Conservation (phyloP, 371 early-diverging fungal genomes). For the Chytridium lagenaria region DNA sequence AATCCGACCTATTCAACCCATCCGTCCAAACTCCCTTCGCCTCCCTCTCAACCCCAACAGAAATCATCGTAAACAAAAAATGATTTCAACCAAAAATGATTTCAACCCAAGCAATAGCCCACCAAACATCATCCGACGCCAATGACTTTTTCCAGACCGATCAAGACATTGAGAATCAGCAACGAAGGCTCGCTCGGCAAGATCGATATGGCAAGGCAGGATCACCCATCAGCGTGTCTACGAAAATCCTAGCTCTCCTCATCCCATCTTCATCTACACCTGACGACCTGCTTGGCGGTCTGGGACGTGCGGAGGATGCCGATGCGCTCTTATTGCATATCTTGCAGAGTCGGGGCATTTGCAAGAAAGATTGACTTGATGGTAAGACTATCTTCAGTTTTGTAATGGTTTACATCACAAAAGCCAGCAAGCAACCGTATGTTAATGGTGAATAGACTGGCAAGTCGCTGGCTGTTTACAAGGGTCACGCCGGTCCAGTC, state of each 20-base stretch:
- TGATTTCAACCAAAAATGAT: too few species aligned
- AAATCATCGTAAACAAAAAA: too few species aligned
- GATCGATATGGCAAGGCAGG: slow-evolving; percentile 47
- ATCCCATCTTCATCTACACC: slow-evolving; percentile 14
- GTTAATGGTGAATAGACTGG: slow-evolving; percentile 58
- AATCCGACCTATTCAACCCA: too few species aligned
- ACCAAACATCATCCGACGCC: slow-evolving; percentile 52
- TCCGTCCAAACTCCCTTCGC: too few species aligned
- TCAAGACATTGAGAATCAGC: slow-evolving; percentile 66
- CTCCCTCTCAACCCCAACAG: too few species aligned
- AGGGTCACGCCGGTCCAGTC: slow-evolving; percentile 85
- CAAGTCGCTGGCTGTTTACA: slow-evolving; percentile 64
- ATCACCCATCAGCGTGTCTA: slow-evolving; percentile 62
- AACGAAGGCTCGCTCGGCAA: slow-evolving; percentile 66
- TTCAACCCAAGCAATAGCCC: too few species aligned
- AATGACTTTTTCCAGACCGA: slow-evolving; percentile 82
- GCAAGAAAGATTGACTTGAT: slow-evolving; percentile 61
- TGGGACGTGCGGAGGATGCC: slow-evolving; percentile 3
- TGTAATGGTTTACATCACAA: not conserved
- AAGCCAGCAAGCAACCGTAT: too few species aligned
- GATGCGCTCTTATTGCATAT: slow-evolving; percentile 42
- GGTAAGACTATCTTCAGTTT: not conserved
- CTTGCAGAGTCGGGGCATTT: slow-evolving; percentile 69
- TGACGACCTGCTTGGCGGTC: slow-evolving; percentile 8
- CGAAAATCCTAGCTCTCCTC: slow-evolving; percentile 68